A percentile compares a stretch with the other conserved stretches of the same genome.
phyloP scores from a whole-genome alignment of 176 grass and related monocot species.

The Avena sativa region DNA sequence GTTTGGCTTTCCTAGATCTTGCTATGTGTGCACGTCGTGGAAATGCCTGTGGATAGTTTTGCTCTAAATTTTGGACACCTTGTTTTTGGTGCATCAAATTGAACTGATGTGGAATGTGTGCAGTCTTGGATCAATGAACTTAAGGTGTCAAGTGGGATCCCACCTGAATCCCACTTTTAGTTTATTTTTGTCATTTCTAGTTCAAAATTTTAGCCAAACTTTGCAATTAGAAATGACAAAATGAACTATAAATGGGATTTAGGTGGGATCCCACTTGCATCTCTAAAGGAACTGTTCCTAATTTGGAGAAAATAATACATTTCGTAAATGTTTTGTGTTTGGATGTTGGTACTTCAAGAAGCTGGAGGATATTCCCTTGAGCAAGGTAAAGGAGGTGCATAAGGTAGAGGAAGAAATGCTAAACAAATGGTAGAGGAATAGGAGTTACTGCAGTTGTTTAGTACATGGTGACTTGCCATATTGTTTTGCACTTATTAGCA shows the following conservation, averaged over 20 bases:
- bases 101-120: neutral
- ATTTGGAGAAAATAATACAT: neutral
- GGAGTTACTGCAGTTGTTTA: neutral
- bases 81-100: conserved; percentile 1
- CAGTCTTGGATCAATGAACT: conserved; percentile 16
- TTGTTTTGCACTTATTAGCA: conserved; percentile 18
- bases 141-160: no score
- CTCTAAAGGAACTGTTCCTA: neutral
- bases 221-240: no score
- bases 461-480: neutral
- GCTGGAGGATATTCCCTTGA: neutral
- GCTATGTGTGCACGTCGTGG: neutral
- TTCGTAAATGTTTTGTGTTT: neutral
- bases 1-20: neutral
- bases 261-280: no score
- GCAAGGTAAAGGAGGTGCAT: conserved; percentile 1
- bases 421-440: neutral
- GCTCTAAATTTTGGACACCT: conserved; percentile 4
- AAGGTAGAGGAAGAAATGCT: neutral
- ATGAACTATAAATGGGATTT: no score
- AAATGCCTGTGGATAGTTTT: neutral
- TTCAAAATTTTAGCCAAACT: no score
- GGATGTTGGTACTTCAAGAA: neutral
- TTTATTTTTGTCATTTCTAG: no score
- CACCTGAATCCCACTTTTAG: no score